Conservation (phyloP, 108 stramenopile genomes). For the Cyclotella choctawhatcheeana region DNA sequence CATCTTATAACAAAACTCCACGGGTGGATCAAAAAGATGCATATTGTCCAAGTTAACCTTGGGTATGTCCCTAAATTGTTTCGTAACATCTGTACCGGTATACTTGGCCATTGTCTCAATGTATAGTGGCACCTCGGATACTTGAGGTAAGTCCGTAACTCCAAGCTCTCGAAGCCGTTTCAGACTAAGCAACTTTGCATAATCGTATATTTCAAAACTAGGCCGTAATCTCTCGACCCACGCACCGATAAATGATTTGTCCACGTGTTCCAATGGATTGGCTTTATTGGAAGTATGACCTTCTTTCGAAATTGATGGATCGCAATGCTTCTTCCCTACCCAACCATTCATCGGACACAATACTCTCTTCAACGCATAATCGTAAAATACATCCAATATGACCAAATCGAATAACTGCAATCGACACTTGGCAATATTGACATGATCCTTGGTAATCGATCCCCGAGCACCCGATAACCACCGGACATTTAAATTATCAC, state of each 20-base stretch:
- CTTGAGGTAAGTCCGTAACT: constrained; percentile 31
- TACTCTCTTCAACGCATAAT: constrained; percentile 37
- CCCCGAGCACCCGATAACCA: constrained; percentile 47
- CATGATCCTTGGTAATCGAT: constrained; percentile 27
- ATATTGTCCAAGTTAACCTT: constrained; percentile 39
- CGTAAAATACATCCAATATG: constrained; percentile 36
- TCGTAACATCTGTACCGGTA: constrained; percentile 7
- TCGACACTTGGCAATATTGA: constrained; percentile 54
- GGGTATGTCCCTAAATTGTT: constrained; percentile 10
- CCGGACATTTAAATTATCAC: constrained; percentile 42
- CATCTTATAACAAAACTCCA: constrained; percentile 49
- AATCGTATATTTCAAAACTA: constrained; percentile 52
- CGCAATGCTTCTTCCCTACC: constrained; percentile 17
- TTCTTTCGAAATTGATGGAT: not conserved
- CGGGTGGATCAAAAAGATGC: constrained; percentile 37
- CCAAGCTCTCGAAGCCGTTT: constrained; percentile 30
- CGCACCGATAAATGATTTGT: constrained; percentile 34
- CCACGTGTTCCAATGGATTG: constrained; percentile 24
- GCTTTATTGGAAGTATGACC: constrained; percentile 15
- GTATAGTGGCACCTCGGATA: constrained; percentile 37
- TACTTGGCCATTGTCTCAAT: constrained; percentile 35
- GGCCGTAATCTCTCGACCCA: constrained; percentile 48
- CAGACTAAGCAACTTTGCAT: constrained; percentile 48
- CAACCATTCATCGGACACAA: constrained; percentile 46
- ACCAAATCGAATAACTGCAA: constrained; percentile 53